Evolutionary conservation across 1,139 yeast species (phyloP).

Genomic region (Pneumocystis wakefieldiae): DNA sequence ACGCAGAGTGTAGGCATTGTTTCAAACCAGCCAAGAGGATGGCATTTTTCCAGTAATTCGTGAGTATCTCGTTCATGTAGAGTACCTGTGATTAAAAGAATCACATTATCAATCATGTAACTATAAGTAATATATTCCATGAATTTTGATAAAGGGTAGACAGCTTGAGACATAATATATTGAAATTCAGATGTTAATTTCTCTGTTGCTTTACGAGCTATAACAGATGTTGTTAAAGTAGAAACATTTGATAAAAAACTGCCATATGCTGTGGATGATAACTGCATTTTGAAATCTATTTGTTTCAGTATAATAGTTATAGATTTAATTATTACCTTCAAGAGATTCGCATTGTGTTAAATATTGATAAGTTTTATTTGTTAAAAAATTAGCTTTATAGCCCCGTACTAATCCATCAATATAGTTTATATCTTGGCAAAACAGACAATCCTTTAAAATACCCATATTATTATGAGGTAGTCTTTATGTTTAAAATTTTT

Average conservation of each 20-base stretch:
- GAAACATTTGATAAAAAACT: slow-evolving; percentile 72
- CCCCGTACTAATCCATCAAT: slow-evolving; percentile 93
- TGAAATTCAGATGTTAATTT: slow-evolving; percentile 73
- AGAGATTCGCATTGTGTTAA: slow-evolving; percentile 89
- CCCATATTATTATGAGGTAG: neutral
- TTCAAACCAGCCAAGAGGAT: slow-evolving; percentile 97
- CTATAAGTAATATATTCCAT: slow-evolving; percentile 88
- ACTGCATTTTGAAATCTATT: slow-evolving; percentile 69
- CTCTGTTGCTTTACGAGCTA: slow-evolving; percentile 62
- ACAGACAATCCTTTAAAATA: neutral
- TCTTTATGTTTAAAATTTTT: neutral
- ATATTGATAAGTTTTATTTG: slow-evolving; percentile 68
- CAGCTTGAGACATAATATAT: slow-evolving; percentile 70
- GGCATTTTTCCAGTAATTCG: slow-evolving; percentile 78
- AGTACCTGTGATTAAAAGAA: slow-evolving; percentile 91
- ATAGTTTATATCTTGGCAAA: slow-evolving; percentile 24
- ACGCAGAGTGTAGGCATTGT: slow-evolving; percentile 89
- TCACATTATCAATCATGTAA: slow-evolving; percentile 96
- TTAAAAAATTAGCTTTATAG: slow-evolving; percentile 68
- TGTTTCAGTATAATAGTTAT: neutral
- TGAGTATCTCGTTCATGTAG: slow-evolving; percentile 83
- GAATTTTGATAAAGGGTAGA: slow-evolving; percentile 63
- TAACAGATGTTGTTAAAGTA: slow-evolving; percentile 64
- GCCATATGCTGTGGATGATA: slow-evolving; percentile 92
- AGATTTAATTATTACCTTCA: slow-evolving; percentile 30